Base-by-base conservation (phyloP, 768 basidiomycete genomes). In the Dendrothele bispora region DNA sequence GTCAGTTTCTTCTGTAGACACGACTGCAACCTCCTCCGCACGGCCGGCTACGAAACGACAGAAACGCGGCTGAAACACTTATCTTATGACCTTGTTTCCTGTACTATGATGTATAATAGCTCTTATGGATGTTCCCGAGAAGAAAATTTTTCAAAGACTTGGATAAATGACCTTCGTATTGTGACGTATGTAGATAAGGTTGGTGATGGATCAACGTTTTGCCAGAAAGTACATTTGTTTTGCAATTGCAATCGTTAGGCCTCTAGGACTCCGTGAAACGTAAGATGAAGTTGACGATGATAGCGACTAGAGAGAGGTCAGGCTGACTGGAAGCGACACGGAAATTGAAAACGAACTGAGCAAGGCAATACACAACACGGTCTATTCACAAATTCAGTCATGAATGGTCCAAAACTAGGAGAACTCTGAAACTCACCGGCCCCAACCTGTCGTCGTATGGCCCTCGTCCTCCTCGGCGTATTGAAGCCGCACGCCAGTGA, bases 361-460 rank as follows among this genome's bases (percentile, higher is more conserved):
- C 20, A 95, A 75, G 7, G 92, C 83, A 47, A 86, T 70, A 61
- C 93, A 95, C 35, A 95, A 67, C 34, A 95, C 70, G 15, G 91
- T 91, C 90, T 93, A 58, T 43, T 42, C 44, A 49, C 41, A 18
- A n/a, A 38, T 43, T 42, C 28, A 38, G 49, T 28, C 39, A 40
- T 42, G 18, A 53, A 35, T 41, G 60, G 54, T 51, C 26, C 47
- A 26, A 25, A 18, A 29, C 39, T 35, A 45, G 24, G 34, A 46
- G 37, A 44, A 53, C 35, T 39, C 37, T 28, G 32, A 41, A 32
- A 84, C 94, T 68, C 61, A 97, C 94, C 28, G 95, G 95, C 26
- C 95, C 95, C 42, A 97, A 66, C 46, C 97, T 80, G 67, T 99
- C 97, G 59, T 99, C 97, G 65, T 98, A 98, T 6, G 95, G 95